These are phyloP conservation scores for Gaertneriomyces semiglobifer DNA, from an alignment of 192 early-diverging fungal species.

Conservation along the genomic window DNA sequence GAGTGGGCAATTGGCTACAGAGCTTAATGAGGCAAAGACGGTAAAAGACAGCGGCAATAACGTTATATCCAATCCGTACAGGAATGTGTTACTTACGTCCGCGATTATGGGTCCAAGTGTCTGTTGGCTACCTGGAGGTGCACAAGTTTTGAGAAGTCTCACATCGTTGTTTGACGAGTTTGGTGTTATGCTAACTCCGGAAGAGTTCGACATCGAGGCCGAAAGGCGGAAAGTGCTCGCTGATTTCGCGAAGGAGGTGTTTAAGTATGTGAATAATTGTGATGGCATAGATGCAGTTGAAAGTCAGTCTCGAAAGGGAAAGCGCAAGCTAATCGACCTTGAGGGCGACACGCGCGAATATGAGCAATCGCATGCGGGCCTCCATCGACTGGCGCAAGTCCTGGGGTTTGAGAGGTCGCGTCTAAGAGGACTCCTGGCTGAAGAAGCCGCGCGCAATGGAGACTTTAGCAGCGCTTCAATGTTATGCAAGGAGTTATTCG, in stretches of 20 bases:
- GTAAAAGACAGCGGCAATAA: neutral
- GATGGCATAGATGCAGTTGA: neutral
- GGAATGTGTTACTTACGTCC: too few relatives aligned
- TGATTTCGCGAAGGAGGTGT: conserved; percentile 40
- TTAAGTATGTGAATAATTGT: conserved; percentile 32
- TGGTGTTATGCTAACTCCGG: conserved; percentile 27
- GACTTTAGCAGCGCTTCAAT: conserved; percentile 47
- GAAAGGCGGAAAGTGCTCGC: conserved; percentile 23
- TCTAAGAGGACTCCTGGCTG: conserved; percentile 53
- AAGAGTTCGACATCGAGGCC: conserved; percentile 18
- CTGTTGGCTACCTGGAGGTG: neutral
- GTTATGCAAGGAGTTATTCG: conserved; percentile 45
- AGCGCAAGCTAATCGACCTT: conserved; percentile 21
- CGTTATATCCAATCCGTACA: too few relatives aligned
- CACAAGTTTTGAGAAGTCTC: conserved; percentile 21
- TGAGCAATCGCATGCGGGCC: conserved; percentile 6
- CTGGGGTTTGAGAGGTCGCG: conserved; percentile 40
- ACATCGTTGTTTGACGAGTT: conserved; percentile 35
- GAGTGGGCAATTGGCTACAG: neutral
- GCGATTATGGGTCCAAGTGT: neutral
- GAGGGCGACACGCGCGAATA: conserved; percentile 22
- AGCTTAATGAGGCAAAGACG: neutral
- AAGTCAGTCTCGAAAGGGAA: conserved; percentile 18
- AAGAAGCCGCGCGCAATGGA: conserved; percentile 53
- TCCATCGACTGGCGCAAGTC: conserved; percentile 39